Evolutionary conservation across 768 basidiomycete species (phyloP).

Genomic region (Leccinum olivaceopallidum): DNA sequence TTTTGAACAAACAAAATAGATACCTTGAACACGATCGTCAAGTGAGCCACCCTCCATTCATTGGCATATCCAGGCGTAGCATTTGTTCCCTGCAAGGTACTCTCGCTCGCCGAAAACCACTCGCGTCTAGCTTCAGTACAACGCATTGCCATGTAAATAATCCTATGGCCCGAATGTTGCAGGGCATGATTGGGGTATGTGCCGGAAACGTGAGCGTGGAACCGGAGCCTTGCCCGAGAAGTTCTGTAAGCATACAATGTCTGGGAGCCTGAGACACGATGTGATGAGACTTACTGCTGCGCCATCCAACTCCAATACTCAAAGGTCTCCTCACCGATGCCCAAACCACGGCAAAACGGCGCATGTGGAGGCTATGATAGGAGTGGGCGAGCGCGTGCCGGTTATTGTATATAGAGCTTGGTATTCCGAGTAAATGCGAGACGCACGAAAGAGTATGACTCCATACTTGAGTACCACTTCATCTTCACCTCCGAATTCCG

Average conservation of each 20-base stretch:
- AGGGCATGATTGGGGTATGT: no score
- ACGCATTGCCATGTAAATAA: no score
- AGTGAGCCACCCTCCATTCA: not conserved
- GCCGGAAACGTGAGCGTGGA: no score
- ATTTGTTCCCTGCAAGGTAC: not conserved
- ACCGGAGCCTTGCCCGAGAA: no score
- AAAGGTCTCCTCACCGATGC: no score
- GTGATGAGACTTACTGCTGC: conserved; percentile 63
- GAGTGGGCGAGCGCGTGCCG: conserved; percentile 54
- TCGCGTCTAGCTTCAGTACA: no score
- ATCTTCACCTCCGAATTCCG: no score
- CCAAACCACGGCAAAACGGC: conserved; percentile 55
- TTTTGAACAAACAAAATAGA: no score
- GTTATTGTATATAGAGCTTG: conserved; percentile 91
- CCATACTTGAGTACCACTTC: conserved; percentile 74
- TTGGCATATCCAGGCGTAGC: not conserved
- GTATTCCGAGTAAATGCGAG: no score
- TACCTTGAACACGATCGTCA: not conserved
- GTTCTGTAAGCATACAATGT: no score
- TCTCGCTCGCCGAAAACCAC: not conserved
- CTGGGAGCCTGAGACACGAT: no score
- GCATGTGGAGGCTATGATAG: conserved; percentile 65
- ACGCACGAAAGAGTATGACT: not conserved
- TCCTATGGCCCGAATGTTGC: no score
- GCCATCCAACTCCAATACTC: conserved; percentile 34